phyloP scores from a whole-genome alignment of 345 rosid species.

The Raphanus raphanistrum region DNA sequence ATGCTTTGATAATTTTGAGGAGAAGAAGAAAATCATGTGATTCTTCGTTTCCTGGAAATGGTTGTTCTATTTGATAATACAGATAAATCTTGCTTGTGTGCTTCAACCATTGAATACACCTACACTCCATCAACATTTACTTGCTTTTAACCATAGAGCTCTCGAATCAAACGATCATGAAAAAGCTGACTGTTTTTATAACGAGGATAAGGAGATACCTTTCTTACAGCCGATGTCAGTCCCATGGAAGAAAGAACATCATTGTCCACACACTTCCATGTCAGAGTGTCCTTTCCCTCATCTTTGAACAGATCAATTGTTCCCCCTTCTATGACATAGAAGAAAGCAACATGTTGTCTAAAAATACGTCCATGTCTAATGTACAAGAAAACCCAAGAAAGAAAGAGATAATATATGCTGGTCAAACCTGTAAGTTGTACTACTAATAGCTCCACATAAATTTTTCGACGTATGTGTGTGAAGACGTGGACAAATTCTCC shows the following conservation, averaged over 20 bases:
- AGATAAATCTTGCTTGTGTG: constrained; percentile 24
- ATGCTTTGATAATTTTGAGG: not conserved
- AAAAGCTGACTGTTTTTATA: not conserved
- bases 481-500: constrained; percentile 87
- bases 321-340: constrained; percentile 15
- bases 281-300: constrained; percentile 10
- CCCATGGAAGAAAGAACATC: constrained; percentile 40
- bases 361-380: not conserved
- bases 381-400: not conserved
- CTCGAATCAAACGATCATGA: constrained; percentile 7
- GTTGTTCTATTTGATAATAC: constrained; percentile 18
- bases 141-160: constrained; percentile 2
- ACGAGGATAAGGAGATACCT: constrained; percentile 28
- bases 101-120: constrained; percentile 43
- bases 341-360: constrained; percentile 1
- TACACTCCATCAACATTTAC: constrained; percentile 21
- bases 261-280: constrained; percentile 35
- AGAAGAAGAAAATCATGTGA: constrained; percentile 4
- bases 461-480: constrained; percentile 77
- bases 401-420: not conserved
- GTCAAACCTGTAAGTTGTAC: constrained; percentile 56
- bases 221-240: constrained; percentile 40
- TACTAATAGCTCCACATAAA: constrained; percentile 69
- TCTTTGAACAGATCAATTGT: constrained; percentile 13
- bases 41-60: constrained; percentile 27